phyloP scores from a whole-genome alignment of 176 grass and related monocot genomes.

The Carex kokanica region DNA sequence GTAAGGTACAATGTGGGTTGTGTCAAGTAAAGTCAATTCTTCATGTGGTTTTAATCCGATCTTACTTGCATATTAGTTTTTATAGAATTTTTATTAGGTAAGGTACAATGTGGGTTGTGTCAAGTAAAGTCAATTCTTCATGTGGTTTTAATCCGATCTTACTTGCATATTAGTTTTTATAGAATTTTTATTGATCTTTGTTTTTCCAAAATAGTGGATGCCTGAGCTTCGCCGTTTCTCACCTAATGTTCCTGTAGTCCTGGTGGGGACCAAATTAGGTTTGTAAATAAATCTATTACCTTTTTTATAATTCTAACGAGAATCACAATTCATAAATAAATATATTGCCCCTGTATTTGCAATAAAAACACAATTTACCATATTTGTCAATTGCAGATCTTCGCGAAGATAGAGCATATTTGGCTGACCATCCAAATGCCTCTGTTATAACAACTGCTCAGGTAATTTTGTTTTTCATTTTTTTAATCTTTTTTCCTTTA shows the following conservation, averaged over 20 bases:
- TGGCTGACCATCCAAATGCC: slow-evolving; percentile 55
- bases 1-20: not conserved
- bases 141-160: not conserved
- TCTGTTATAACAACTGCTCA: slow-evolving; percentile 57
- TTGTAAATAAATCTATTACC: slow-evolving; percentile 20
- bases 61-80: not conserved
- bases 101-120: not conserved
- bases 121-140: not conserved
- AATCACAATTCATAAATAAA: not conserved
- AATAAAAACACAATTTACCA: not conserved
- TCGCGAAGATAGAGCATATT: slow-evolving; percentile 60
- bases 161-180: not conserved
- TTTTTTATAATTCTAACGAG: not conserved
- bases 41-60: not conserved
- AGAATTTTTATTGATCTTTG: not conserved
- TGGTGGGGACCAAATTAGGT: slow-evolving; percentile 94
- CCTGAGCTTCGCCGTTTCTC: slow-evolving; percentile 67
- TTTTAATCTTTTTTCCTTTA: not conserved
- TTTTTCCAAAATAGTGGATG: slow-evolving; percentile 59
- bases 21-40: not conserved
- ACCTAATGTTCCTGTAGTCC: slow-evolving; percentile 58
- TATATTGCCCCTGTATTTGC: too few relatives aligned
- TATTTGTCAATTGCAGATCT: slow-evolving; percentile 38
- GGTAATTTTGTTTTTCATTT: slow-evolving; percentile 15
- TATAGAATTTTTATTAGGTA: not conserved